phyloP scores from a whole-genome alignment of 441 rosid species.

The Erysimum cheiri region DNA sequence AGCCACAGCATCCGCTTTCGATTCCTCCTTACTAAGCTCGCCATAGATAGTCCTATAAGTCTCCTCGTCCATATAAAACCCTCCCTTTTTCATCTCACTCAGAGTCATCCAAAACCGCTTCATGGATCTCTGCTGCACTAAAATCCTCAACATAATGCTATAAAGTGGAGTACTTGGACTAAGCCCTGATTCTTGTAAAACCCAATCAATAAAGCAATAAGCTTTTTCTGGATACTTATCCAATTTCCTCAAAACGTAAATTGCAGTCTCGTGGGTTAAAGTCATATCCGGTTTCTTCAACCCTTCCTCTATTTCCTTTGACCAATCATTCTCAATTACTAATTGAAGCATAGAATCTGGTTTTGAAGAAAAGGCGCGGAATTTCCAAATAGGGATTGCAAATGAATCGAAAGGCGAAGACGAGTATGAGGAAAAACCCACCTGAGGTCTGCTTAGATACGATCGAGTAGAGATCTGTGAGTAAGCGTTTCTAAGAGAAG shows the following conservation, averaged over 20 bases:
- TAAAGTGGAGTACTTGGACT: conserved; percentile 66
- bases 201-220: conserved; percentile 71
- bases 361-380: conserved; percentile 50
- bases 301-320: conserved; percentile 57
- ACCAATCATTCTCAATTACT: conserved; percentile 57
- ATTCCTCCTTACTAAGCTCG: conserved; percentile 55
- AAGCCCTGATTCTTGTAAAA: conserved; percentile 57
- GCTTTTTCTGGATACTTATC: conserved; percentile 71
- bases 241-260: conserved; percentile 73
- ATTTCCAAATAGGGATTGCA: conserved; percentile 36
- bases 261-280: conserved; percentile 64
- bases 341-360: conserved; percentile 59
- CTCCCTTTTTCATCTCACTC: conserved; percentile 72
- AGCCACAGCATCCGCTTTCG: conserved; percentile 58
- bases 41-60: conserved; percentile 56
- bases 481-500: conserved; percentile 51
- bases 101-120: conserved; percentile 69
- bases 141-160: conserved; percentile 68
- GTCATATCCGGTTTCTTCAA: conserved; percentile 43
- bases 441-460: conserved; percentile 49
- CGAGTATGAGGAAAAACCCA: conserved; percentile 45
- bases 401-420: conserved; percentile 35
- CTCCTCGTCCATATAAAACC: conserved; percentile 73
- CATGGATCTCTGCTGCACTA: conserved; percentile 57
- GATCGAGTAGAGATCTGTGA: conserved; percentile 47